Base-by-base conservation (phyloP, 139 green algal genomes). In the Asterochloris erici region DNA sequence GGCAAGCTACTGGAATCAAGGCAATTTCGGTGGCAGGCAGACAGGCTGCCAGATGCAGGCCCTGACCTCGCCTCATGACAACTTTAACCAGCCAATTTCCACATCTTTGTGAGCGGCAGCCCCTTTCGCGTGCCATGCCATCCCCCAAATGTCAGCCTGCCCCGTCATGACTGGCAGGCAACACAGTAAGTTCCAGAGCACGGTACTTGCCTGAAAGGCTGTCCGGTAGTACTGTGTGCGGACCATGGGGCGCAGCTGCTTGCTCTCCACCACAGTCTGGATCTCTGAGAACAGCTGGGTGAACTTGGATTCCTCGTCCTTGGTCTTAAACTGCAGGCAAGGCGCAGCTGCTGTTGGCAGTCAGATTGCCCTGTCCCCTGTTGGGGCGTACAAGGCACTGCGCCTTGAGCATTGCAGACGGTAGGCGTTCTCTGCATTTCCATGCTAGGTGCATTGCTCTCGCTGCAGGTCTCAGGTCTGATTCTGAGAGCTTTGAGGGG, bases 141-240 rank as follows among this genome's bases (percentile, higher is more conserved):
- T 26, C 21, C 19, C 66, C 16, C 2, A 78, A 23, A 9, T 54
- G 73, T 54, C 26, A 78, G 26, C 27, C 24, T 9, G 27, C 26
- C 1, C 26, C 27, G 21, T 78, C 28, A 54, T 38, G 27, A 2
- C 16, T 54, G 27, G 11, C 27, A 54, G n/a, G 27, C 73, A 54
- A 17, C 61, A 60, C 78, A 74, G 78, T 1, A 64, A 64, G 64
- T 69, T 4, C 14, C 6, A 79, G 15, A 27, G 29, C 26, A 38
- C 82, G 19, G 77, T 90, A 85, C 90, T 98, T 54, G 38, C 38
- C 38, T 54, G 95, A 88, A 98, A 99, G 6, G 92, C 93, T 9
- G 92, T 95, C 74, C 96, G 92, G 90, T 96, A 94, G 92, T 98
- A 99, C 90, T 97, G 93, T 29, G 95, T 98, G 77, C 95, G 90